Conservation (phyloP, 2,329 filamentous ascomycete species). For the Colletotrichum sp. region DNA sequence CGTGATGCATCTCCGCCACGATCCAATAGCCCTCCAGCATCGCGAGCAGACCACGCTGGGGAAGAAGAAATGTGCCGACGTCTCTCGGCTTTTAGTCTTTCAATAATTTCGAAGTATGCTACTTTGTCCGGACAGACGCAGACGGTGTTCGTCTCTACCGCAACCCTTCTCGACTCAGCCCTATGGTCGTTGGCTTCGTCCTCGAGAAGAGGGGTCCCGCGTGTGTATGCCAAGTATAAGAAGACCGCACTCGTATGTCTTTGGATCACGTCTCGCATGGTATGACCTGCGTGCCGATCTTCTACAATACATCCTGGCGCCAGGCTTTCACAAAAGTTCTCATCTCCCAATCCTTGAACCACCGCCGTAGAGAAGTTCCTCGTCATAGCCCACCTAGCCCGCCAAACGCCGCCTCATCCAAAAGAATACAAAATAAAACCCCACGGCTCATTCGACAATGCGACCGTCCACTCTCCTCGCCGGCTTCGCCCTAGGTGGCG, state of each 20-base stretch:
- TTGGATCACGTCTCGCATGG: neutral
- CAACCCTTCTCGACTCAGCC: neutral
- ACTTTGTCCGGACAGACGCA: neutral
- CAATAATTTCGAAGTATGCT: neutral
- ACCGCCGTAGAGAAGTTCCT: neutral
- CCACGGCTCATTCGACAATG: neutral
- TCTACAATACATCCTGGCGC: neutral
- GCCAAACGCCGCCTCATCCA: neutral
- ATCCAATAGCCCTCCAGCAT: neutral
- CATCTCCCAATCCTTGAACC: neutral
- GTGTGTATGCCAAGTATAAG: neutral
- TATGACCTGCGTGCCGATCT: neutral
- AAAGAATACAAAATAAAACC: neutral
- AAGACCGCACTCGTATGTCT: neutral
- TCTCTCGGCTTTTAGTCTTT: neutral
- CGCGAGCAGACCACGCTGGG: neutral
- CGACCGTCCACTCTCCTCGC: neutral
- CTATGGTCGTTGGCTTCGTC: neutral
- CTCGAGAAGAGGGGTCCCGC: neutral
- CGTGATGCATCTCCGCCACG: neutral
- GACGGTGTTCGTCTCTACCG: neutral
- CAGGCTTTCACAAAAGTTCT: no score
- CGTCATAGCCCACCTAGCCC: neutral
- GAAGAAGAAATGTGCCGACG: neutral
- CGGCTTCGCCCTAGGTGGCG: no score